Evolutionary conservation across 2,329 filamentous ascomycete species (phyloP).

Genomic region (Emergomyces orientalis): DNA sequence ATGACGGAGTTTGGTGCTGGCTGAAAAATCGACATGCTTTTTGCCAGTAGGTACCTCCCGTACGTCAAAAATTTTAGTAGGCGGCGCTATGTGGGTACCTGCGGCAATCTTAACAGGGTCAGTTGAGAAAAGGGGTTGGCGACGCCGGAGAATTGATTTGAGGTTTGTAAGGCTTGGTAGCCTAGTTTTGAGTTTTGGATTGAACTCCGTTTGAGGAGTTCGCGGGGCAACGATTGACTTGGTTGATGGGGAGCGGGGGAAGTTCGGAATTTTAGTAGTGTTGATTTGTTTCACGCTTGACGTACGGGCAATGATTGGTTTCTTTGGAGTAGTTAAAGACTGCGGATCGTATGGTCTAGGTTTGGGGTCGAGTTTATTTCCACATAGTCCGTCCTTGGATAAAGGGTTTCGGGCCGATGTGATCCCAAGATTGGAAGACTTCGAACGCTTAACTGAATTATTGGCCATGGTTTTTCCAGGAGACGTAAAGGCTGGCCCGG

Average conservation of each 20-base stretch:
- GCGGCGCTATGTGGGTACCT: conserved; percentile 44
- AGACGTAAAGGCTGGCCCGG: conserved; percentile 10
- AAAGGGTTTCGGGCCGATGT: conserved; percentile 49
- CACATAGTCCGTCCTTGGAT: conserved; percentile 16
- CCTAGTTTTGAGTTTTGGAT: conserved; percentile 34
- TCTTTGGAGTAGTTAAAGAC: conserved; percentile 67
- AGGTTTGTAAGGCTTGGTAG: conserved; percentile 46
- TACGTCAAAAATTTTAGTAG: conserved; percentile 15
- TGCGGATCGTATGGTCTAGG: conserved; percentile 42
- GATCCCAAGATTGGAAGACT: conserved; percentile 59
- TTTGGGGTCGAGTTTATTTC: conserved; percentile 20
- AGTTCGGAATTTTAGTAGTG: conserved; percentile 46
- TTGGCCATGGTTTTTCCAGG: conserved; percentile 23
- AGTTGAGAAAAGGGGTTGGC: conserved; percentile 50
- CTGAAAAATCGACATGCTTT: conserved; percentile 76
- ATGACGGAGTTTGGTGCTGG: conserved; percentile 49
- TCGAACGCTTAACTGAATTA: conserved; percentile 59
- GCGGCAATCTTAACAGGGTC: conserved; percentile 51
- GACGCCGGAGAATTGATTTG: conserved; percentile 54
- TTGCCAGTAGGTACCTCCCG: conserved; percentile 61
- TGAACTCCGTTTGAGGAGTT: conserved; percentile 40
- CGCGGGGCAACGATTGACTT: conserved; percentile 41
- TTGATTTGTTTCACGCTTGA: conserved; percentile 48
- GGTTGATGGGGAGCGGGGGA: conserved; percentile 43
- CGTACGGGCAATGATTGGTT: conserved; percentile 58